Percentiles rank a stretch among this genome's conserved stretches.
Conservation (phyloP, 2,329 filamentous ascomycete species). For the Tolypocladium ophioglossoides region DNA sequence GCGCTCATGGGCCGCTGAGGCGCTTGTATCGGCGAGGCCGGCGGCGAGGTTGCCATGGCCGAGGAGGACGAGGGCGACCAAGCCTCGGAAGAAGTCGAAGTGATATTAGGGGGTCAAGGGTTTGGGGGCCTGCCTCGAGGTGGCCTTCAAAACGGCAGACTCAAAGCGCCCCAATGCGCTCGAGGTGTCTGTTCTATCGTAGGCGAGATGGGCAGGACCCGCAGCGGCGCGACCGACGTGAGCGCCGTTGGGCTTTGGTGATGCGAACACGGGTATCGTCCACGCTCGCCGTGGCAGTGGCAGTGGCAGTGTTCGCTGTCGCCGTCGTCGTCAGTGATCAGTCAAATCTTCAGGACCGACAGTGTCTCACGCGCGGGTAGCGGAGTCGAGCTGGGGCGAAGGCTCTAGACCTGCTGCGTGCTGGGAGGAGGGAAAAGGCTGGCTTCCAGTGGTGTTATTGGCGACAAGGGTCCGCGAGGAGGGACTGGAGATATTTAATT, state of each 20-base stretch:
- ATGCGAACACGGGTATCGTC: not conserved
- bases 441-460: not conserved
- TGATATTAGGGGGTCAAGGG: not conserved
- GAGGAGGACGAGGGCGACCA: conserved; percentile 6
- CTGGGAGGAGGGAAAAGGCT: not conserved
- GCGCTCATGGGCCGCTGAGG: conserved; percentile 68
- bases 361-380: not conserved
- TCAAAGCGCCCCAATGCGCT: not conserved
- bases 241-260: not conserved
- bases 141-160: not conserved
- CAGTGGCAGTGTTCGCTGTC: too few relatives aligned
- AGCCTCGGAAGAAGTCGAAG: not conserved
- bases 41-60: conserved; percentile 59
- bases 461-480: not conserved
- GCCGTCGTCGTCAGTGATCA: not conserved
- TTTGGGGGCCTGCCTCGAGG: not conserved
- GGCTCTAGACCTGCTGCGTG: not conserved
- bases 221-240: not conserved
- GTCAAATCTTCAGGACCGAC: not conserved
- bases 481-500: not conserved
- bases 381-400: not conserved
- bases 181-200: not conserved
- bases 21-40: conserved; percentile 48
- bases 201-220: not conserved
- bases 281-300: not conserved